A percentile compares a stretch with the other conserved stretches of the same genome.
Conservation (phyloP, 73 alveolate genomes). For the Urostyla sp. region DNA sequence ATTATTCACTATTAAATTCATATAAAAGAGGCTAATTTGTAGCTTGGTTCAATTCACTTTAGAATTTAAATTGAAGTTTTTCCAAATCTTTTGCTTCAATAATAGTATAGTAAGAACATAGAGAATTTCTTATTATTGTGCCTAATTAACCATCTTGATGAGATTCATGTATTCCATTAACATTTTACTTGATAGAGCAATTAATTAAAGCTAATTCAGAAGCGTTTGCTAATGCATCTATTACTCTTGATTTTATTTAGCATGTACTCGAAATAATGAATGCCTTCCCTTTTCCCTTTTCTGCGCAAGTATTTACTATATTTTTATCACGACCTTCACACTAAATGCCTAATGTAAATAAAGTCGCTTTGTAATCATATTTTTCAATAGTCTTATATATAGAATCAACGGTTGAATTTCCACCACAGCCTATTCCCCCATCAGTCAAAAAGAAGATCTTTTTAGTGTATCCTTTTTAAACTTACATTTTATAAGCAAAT, state of each 20-base stretch:
- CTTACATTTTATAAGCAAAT: constrained; percentile 4
- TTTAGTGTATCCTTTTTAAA: not conserved
- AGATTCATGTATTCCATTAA: not conserved
- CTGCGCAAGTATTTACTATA: constrained; percentile 69
- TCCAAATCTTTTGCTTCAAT: not conserved
- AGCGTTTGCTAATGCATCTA: constrained; percentile 68
- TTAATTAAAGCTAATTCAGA: constrained; percentile 1
- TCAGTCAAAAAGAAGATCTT: constrained; percentile 86
- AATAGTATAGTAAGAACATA: not conserved
- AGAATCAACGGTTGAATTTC: constrained; percentile 61
- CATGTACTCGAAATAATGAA: constrained; percentile 64
- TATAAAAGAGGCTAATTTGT: not conserved
- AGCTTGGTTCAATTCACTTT: not conserved
- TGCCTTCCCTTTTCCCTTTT: constrained; percentile 81
- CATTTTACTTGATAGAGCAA: not conserved
- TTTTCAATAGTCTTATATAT: no score
- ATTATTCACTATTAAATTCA: not conserved
- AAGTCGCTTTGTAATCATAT: constrained; percentile 42
- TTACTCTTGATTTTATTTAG: constrained; percentile 66
- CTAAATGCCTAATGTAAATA: constrained; percentile 87
- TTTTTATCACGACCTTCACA: constrained; percentile 66
- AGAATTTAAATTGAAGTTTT: not conserved
- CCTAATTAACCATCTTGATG: constrained; percentile 20
- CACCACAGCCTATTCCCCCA: constrained; percentile 83
- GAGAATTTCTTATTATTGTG: constrained; percentile 28